These are phyloP conservation scores for Neotropicomus parvogracilis DNA, from an alignment of 1,284 basidiomycete genomes.

Conservation along the genomic window DNA sequence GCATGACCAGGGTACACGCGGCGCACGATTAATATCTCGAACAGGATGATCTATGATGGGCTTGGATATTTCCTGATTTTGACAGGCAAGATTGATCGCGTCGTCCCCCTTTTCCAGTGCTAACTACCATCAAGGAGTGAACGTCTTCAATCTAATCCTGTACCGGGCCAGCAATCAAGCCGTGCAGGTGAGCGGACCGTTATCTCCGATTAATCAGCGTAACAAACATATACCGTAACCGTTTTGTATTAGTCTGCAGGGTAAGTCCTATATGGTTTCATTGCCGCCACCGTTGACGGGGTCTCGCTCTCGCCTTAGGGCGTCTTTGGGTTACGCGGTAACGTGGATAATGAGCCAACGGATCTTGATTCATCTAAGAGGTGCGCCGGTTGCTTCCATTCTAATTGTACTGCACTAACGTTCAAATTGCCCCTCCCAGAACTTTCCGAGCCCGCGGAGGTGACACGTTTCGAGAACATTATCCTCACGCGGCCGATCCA, in stretches of 20 bases:
- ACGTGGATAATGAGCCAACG: constrained; percentile 42
- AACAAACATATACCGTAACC: constrained; percentile 4
- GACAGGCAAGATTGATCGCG: constrained; percentile 24
- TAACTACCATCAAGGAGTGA: constrained; percentile 17
- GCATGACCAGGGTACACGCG: background rate
- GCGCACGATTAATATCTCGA: constrained; percentile 3
- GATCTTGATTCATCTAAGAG: constrained; percentile 35
- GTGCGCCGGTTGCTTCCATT: constrained; percentile 11
- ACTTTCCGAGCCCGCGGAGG: constrained; percentile 26
- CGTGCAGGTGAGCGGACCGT: constrained; percentile 25
- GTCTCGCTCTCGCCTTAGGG: constrained; percentile 17
- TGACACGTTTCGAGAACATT: constrained; percentile 29
- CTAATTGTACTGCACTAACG: background rate
- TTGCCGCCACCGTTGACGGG: constrained; percentile 1
- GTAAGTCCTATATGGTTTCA: constrained; percentile 19
- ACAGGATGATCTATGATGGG: constrained; percentile 36
- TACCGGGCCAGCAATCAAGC: constrained; percentile 20
- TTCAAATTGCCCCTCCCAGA: constrained; percentile 13
- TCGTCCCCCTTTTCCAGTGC: background rate
- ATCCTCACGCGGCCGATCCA: constrained; percentile 23
- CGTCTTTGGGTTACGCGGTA: constrained; percentile 35
- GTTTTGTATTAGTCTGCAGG: constrained; percentile 27
- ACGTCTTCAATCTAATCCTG: constrained; percentile 30
- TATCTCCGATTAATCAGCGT: constrained; percentile 12
- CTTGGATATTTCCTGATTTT: constrained; percentile 33